Conservation (phyloP, 441 rosid species). For the Mallotus japonicus region DNA sequence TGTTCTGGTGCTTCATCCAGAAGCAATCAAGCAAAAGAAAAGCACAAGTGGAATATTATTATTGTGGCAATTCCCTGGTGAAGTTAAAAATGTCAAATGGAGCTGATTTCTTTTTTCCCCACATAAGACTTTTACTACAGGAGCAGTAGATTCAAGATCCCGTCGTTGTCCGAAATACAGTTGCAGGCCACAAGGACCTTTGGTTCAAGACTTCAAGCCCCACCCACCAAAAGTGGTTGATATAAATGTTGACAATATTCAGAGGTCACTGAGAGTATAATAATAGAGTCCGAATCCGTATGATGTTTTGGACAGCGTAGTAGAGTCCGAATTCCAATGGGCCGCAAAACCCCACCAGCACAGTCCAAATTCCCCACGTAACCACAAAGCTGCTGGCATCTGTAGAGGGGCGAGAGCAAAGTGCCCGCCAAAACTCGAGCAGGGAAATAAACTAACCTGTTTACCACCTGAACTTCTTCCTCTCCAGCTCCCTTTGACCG, state of each 20-base stretch:
- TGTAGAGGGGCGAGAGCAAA: not conserved
- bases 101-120: not conserved
- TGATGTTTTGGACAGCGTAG: too few relatives aligned
- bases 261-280: too few relatives aligned
- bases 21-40: not conserved
- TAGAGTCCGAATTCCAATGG: not conserved
- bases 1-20: not conserved
- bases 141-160: too few relatives aligned
- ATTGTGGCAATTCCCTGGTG: too few relatives aligned
- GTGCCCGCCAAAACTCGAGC: conserved; percentile 34
- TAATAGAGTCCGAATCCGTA: too few relatives aligned
- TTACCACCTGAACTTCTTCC: conserved; percentile 24
- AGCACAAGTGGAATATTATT: not conserved
- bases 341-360: not conserved
- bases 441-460: not conserved
- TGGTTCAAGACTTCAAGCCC: too few relatives aligned
- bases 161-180: too few relatives aligned
- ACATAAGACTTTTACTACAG: not conserved
- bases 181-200: too few relatives aligned
- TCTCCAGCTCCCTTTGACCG: conserved; percentile 39
- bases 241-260: too few relatives aligned
- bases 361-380: not conserved
- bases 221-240: too few relatives aligned
- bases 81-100: not conserved
- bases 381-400: too few relatives aligned